Evolutionary conservation across 2,329 filamentous ascomycete species (phyloP).

Genomic region (Neopestalotiopsis rosae): DNA sequence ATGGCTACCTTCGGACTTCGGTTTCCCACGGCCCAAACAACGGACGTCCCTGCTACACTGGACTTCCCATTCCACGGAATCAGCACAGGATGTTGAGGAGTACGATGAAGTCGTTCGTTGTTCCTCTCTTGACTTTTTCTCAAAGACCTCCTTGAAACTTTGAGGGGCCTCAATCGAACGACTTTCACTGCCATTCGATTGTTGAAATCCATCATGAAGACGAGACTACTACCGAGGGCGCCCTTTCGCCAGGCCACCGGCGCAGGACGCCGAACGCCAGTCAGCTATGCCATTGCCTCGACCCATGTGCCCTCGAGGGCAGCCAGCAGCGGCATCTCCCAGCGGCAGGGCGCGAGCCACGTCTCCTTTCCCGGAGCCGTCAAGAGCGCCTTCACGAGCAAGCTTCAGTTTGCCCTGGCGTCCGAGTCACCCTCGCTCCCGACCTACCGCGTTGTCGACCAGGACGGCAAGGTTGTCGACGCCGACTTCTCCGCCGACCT

Average conservation of each 20-base stretch:
- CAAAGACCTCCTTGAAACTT: background rate
- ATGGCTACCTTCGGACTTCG: constrained; percentile 12
- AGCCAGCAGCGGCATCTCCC: constrained; percentile 56
- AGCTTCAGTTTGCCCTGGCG: constrained; percentile 78
- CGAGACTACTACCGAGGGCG: constrained; percentile 27
- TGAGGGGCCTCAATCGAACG: constrained; percentile 3
- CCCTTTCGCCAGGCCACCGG: constrained; percentile 27
- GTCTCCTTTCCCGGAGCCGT: constrained; percentile 91
- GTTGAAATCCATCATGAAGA: constrained; percentile 29
- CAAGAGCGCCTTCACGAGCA: constrained; percentile 88
- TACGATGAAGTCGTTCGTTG: background rate
- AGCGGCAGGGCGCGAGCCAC: constrained; percentile 59
- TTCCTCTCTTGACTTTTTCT: background rate
- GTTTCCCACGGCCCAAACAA: constrained; percentile 8
- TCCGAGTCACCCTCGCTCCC: constrained; percentile 77
- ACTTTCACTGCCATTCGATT: background rate
- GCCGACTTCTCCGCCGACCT: constrained; percentile 72
- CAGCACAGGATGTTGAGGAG: background rate
- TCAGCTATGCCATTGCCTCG: constrained; percentile 23
- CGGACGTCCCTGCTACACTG: background rate
- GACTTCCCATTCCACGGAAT: constrained; percentile 1
- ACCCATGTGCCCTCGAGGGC: constrained; percentile 32
- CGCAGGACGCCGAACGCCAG: constrained; percentile 24
- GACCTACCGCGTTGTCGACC: constrained; percentile 91
- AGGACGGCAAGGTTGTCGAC: constrained; percentile 85